Evolutionary conservation across 2,329 filamentous ascomycete genomes (phyloP), one percentile per base, ranked within the genome.

Genomic region (Apiospora marii): DNA sequence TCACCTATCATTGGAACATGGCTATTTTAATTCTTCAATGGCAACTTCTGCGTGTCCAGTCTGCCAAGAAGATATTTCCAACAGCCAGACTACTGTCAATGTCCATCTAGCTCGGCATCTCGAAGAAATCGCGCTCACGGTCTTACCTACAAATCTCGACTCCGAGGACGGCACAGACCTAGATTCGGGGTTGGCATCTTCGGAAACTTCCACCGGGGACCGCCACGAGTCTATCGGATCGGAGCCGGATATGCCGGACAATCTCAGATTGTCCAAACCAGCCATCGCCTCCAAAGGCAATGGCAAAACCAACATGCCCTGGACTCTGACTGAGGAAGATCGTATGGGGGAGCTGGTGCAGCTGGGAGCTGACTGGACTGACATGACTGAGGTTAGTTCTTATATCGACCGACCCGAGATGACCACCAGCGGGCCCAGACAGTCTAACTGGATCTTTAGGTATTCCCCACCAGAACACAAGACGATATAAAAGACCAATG

Each of bases 91-190:
- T 27, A 13, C 53, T 12, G 22, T n/a, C 5, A 43, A 22, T 19
- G 30, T 37, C 22, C 72, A 73, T 19, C 41, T 73, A 12, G 72
- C 69, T 37, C 41, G 69, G 10, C 72, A 73, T 30, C 19, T 73
- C 6, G 72, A 73, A 44, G 72, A 73, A 30, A 68, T 71, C 22
- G 72, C 72, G 34, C 51, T 73, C 37, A 73, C 70, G 1, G 48
- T 69, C 19, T 68, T 73, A 10, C 69, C 72, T 30, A 73, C 69
- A 10, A 71, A 69, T 46, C 58, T 67, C 5, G 72, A 73, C 27
- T 73, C 72, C 34, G 72, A 73, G 19, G 72, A 71, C n/a, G 72
- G 69, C 24, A 71, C 61, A 10, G 72, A 73, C n/a, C 64, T 46
- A 6, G 71, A 72, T 46, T 72, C 71, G n/a, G 68, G 68, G 19